A percentile compares a stretch with the other conserved stretches of the same genome.
These are phyloP conservation scores for Artemisia argyi DNA, from an alignment of 129 eudicot species.

Conservation along the genomic window DNA sequence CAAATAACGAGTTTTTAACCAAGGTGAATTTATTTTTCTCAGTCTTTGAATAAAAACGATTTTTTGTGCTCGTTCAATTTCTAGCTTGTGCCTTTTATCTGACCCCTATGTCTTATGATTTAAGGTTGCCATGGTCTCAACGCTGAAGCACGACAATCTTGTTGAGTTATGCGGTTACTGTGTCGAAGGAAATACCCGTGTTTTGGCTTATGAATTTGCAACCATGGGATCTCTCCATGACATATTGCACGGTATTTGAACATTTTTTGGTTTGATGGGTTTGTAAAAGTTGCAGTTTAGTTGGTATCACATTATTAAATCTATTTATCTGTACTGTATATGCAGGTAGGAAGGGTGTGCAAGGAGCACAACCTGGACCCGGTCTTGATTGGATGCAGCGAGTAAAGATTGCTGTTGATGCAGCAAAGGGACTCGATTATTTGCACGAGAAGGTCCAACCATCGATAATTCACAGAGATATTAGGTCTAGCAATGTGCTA, in stretches of 20 bases:
- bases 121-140: slow-evolving; percentile 73
- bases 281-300: slow-evolving; percentile 6
- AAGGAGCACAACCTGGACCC: slow-evolving; percentile 99
- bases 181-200: slow-evolving; percentile 71
- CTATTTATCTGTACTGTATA: background rate
- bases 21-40: too few relatives aligned
- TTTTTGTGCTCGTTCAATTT: too few relatives aligned
- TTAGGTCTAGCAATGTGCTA: slow-evolving; percentile 91
- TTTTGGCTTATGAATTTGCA: slow-evolving; percentile 79
- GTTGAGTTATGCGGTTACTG: slow-evolving; percentile 75
- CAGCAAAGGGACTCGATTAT: slow-evolving; percentile 91
- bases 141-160: slow-evolving; percentile 71
- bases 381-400: slow-evolving; percentile 95
- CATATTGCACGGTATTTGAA: slow-evolving; percentile 58
- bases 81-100: too few relatives aligned
- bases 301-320: background rate
- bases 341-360: slow-evolving; percentile 90
- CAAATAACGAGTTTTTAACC: too few relatives aligned
- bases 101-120: too few relatives aligned
- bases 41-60: too few relatives aligned
- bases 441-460: slow-evolving; percentile 93
- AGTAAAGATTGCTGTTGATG: slow-evolving; percentile 90
- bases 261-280: background rate
- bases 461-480: slow-evolving; percentile 82
- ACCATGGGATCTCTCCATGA: slow-evolving; percentile 90